Percentiles rank a stretch among this genome's conserved stretches.
These are phyloP conservation scores for Lactifluus subvellereus DNA, from an alignment of 768 basidiomycete species.

Conservation along the genomic window DNA sequence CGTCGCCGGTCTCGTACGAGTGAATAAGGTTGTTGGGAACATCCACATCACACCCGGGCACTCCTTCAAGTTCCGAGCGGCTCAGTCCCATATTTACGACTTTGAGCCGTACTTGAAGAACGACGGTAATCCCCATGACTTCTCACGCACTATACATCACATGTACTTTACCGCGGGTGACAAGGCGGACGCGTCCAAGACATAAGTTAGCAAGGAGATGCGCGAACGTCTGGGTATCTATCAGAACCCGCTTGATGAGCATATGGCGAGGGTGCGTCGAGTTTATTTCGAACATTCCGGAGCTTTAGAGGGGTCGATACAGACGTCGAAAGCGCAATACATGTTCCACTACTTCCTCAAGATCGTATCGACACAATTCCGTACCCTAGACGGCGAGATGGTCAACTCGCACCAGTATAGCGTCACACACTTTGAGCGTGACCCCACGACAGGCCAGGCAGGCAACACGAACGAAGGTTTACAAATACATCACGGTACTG, in stretches of 20 bases:
- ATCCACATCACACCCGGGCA: conserved; percentile 92
- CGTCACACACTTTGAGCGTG: conserved; percentile 93
- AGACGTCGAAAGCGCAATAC: conserved; percentile 77
- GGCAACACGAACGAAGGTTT: conserved; percentile 59
- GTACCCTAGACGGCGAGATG: conserved; percentile 68
- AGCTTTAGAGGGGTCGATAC: neutral
- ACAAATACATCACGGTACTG: conserved; percentile 65
- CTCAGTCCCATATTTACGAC: conserved; percentile 72
- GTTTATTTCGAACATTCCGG: neutral
- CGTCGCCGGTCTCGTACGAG: conserved; percentile 81
- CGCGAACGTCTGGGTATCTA: conserved; percentile 67
- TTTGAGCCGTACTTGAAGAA: conserved; percentile 93
- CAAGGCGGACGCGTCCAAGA: conserved; percentile 68
- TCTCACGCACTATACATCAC: conserved; percentile 80
- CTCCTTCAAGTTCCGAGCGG: conserved; percentile 73
- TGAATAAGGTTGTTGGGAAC: conserved; percentile 96
- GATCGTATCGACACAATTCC: conserved; percentile 94
- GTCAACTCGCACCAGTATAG: conserved; percentile 93
- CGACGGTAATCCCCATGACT: conserved; percentile 85
- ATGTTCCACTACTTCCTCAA: conserved; percentile 99
- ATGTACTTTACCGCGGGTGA: conserved; percentile 81
- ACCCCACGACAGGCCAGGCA: conserved; percentile 58
- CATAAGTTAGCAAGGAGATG: conserved; percentile 54
- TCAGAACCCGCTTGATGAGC: conserved; percentile 70
- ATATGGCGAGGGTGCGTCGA: conserved; percentile 47